Conservation (phyloP, 208 protist species). For the Crithidia brevicula region DNA sequence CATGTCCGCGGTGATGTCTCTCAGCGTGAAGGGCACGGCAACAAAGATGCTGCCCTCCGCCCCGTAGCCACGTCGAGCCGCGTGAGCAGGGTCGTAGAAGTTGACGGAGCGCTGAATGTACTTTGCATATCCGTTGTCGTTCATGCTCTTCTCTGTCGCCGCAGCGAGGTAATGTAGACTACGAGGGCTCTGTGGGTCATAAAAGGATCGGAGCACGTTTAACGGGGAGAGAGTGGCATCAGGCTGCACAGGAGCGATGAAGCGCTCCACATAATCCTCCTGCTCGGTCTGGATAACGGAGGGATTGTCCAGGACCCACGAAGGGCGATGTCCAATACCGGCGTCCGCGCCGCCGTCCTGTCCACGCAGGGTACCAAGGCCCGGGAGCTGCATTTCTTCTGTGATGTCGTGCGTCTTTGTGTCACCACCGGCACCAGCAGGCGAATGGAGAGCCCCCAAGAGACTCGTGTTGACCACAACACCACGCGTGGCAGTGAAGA, state of each 20-base stretch:
- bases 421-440: background rate
- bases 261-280: slow-evolving; percentile 31
- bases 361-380: background rate
- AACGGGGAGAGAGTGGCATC: slow-evolving; percentile 23
- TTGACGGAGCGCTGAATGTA: slow-evolving; percentile 28
- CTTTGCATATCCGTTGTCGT: slow-evolving; percentile 38
- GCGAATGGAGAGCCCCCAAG: background rate
- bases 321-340: background rate
- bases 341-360: background rate
- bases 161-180: slow-evolving; percentile 32
- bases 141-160: slow-evolving; percentile 39
- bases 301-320: slow-evolving; percentile 20
- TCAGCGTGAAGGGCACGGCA: slow-evolving; percentile 27
- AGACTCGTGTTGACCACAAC: slow-evolving; percentile 7
- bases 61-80: slow-evolving; percentile 44
- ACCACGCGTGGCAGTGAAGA: slow-evolving; percentile 16
- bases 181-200: slow-evolving; percentile 15
- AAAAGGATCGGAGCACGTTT: slow-evolving; percentile 28
- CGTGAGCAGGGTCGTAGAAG: slow-evolving; percentile 42
- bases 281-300: slow-evolving; percentile 11
- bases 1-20: slow-evolving; percentile 19
- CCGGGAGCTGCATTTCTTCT: slow-evolving; percentile 1
- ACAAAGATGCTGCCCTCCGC: slow-evolving; percentile 49
- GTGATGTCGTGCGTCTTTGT: background rate
- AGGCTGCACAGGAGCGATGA: slow-evolving; percentile 10